These are phyloP conservation scores for Aspergillus bertholletiae DNA, from an alignment of 495 filamentous ascomycete species.

Conservation along the genomic window DNA sequence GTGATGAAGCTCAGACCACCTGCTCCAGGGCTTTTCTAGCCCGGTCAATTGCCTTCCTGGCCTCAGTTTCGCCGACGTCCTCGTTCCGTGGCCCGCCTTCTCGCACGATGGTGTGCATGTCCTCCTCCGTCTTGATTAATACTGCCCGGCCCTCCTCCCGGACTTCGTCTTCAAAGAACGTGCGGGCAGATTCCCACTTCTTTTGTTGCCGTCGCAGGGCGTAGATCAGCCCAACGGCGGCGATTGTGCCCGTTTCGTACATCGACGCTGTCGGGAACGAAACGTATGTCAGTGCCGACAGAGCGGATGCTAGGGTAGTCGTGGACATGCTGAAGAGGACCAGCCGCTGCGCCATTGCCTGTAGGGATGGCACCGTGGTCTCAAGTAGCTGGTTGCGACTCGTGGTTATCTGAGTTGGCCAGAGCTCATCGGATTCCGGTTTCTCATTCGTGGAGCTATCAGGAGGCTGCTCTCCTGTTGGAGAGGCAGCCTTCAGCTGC, in stretches of 20 bases:
- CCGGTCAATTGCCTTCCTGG: conserved; percentile 48
- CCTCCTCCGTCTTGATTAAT: conserved; percentile 64
- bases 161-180: conserved; percentile 71
- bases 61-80: conserved; percentile 37
- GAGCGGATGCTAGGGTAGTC: conserved; percentile 55
- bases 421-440: conserved; percentile 20
- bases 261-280: conserved; percentile 50
- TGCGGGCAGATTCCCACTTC: conserved; percentile 69
- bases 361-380: conserved; percentile 67
- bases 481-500: not conserved
- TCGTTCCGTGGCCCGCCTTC: conserved; percentile 36
- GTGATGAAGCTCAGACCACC: conserved; percentile 20
- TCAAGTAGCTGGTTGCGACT: conserved; percentile 54
- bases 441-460: not conserved
- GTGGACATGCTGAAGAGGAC: conserved; percentile 71
- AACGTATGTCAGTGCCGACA: conserved; percentile 67
- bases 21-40: conserved; percentile 54
- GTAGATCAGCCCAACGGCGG: conserved; percentile 71
- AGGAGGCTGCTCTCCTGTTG: not conserved
- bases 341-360: conserved; percentile 74
- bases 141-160: conserved; percentile 76
- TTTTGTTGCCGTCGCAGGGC: conserved; percentile 71
- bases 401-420: conserved; percentile 41
- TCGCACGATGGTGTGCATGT: conserved; percentile 54
- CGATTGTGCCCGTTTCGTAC: conserved; percentile 79